Evolutionary conservation across 2,329 filamentous ascomycete genomes (phyloP), one percentile per base, ranked within the genome.

Genomic region (Colletotrichum gloeosporioides): DNA sequence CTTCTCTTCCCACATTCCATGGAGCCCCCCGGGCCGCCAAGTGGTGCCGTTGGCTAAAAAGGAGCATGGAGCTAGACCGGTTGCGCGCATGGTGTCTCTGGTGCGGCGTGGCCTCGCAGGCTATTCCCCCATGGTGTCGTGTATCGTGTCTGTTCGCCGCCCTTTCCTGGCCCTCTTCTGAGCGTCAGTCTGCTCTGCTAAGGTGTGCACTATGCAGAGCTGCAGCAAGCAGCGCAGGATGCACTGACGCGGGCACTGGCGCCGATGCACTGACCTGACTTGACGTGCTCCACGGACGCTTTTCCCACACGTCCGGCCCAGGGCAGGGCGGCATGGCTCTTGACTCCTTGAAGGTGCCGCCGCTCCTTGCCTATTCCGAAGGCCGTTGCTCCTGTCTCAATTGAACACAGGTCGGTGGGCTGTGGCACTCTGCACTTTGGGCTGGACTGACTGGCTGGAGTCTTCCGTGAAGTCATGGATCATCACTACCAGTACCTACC

Each of bases 251-350:
- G 39, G 69, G 59, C 29, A 29, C 59, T 62, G 59, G 55, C 63
- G 34, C 68, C 63, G 67, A 29, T 75, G 73, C 73, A 73, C 63
- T 68, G 73, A 69, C 69, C 63, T 72, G 63, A 68, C 69, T 73
- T 68, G 69, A 75, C 69, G 29, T 75, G 69, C 67, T 53, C 44
- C 36, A 36, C 39, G 22, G 27, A 49, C 44, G 18, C 44, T 49
- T 49, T 22, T 49, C 44, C 44, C 44, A 49, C 44, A 49, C 44
- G 44, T 49, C 44, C 44, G 44, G 39, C 39, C 39, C 39, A 49
- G 39, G 39, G 39, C 39, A 22, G 18, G 39, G 22, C 53, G 39
- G 22, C 53, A 57, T 57, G 53, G 31, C 31, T 62, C 64, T 69
- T 59, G 39, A 44, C 57, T 32, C 25, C 16, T 61, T 29, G 57